Conservation (phyloP, 352 stramenopile genomes). For the Pythium chondricola region DNA sequence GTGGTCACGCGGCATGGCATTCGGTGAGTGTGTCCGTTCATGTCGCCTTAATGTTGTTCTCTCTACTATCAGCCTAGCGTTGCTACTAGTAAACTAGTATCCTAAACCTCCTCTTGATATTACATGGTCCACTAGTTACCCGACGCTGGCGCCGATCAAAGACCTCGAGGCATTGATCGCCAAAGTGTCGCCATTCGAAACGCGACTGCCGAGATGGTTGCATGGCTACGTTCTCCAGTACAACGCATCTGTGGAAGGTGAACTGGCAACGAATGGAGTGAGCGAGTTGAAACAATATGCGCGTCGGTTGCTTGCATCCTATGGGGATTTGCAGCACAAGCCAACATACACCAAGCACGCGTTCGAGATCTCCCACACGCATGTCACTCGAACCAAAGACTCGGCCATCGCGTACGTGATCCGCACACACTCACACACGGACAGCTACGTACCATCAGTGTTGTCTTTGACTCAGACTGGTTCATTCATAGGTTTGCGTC, state of each 20-base stretch:
- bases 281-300: conserved; percentile 38
- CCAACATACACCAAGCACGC: too few relatives aligned
- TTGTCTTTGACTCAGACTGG: background rate
- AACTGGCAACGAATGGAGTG: conserved; percentile 26
- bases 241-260: conserved; percentile 34
- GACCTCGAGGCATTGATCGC: conserved; percentile 37
- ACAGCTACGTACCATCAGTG: background rate
- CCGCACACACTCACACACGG: too few relatives aligned
- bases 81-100: too few relatives aligned
- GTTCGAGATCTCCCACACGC: conserved; percentile 54
- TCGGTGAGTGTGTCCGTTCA: conserved; percentile 20
- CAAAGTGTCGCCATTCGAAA: conserved; percentile 34
- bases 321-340: too few relatives aligned
- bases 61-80: too few relatives aligned
- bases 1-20: conserved; percentile 57
- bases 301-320: conserved; percentile 23
- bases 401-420: conserved; percentile 48
- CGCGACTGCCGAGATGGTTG: conserved; percentile 40
- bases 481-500: conserved; percentile 33
- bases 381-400: conserved; percentile 47
- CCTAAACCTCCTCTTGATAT: too few relatives aligned
- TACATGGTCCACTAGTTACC: conserved; percentile 29
- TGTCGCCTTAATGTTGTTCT: background rate
- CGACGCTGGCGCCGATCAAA: conserved; percentile 39
- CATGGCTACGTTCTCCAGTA: conserved; percentile 54